phyloP scores from a whole-genome alignment of 2,329 filamentous ascomycete genomes.

The Colletotrichum cordylinicola region DNA sequence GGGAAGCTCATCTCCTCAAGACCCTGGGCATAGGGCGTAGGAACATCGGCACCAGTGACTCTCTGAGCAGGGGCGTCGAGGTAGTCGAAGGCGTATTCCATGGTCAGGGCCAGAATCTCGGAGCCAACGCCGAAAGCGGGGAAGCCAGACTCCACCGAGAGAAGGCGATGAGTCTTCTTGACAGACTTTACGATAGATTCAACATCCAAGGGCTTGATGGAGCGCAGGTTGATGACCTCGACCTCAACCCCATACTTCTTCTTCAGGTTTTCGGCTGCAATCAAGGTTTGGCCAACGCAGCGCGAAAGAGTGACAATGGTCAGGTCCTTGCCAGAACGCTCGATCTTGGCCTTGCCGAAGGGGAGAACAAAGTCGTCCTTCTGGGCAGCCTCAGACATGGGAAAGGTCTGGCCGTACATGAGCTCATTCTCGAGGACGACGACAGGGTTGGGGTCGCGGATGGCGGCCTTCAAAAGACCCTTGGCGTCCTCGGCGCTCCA shows the following conservation, averaged over 20 bases:
- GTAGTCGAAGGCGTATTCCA: constrained; percentile 99
- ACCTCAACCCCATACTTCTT: constrained; percentile 95
- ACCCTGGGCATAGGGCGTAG: constrained; percentile 91
- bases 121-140: constrained; percentile 91
- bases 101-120: constrained; percentile 91
- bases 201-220: constrained; percentile 94
- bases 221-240: constrained; percentile 98
- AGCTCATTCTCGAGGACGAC: constrained; percentile 87
- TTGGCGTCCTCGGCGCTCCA: constrained; percentile 99
- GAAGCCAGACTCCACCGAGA: constrained; percentile 95
- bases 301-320: constrained; percentile 95
- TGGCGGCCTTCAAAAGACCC: constrained; percentile 96
- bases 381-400: constrained; percentile 96
- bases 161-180: constrained; percentile 95
- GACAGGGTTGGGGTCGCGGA: constrained; percentile 97
- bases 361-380: constrained; percentile 96
- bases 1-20: constrained; percentile 97
- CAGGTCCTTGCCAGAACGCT: constrained; percentile 93
- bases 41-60: constrained; percentile 95
- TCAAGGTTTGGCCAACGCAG: constrained; percentile 90
- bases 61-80: constrained; percentile 92
- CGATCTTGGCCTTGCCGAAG: constrained; percentile 99
- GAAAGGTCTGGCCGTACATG: constrained; percentile 94
- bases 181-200: constrained; percentile 95
- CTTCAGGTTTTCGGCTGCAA: constrained; percentile 90